These are phyloP conservation scores for Pezicula radicicola DNA, from an alignment of 2,329 filamentous ascomycete genomes.

Conservation along the genomic window DNA sequence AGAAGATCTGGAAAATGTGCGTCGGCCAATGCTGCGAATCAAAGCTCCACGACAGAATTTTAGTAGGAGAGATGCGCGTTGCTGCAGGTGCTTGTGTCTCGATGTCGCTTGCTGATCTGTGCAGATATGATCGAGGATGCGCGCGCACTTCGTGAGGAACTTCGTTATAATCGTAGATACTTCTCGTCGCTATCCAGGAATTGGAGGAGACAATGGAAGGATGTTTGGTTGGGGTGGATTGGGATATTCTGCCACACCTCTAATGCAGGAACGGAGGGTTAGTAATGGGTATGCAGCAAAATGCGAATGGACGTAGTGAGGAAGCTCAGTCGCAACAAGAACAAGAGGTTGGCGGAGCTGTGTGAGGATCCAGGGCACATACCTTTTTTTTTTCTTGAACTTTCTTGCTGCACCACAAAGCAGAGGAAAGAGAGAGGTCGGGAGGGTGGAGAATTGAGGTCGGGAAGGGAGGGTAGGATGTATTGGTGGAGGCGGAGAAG, in stretches of 20 bases:
- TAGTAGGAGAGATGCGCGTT: slow-evolving; percentile 26
- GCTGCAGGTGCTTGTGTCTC: slow-evolving; percentile 33
- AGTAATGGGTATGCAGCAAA: slow-evolving; percentile 1
- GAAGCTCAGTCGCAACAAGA: not conserved
- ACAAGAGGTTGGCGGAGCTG: not conserved
- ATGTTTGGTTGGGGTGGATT: slow-evolving; percentile 12
- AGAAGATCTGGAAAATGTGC: slow-evolving; percentile 26
- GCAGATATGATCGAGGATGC: slow-evolving; percentile 25
- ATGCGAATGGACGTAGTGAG: not conserved
- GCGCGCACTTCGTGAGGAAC: slow-evolving; percentile 16
- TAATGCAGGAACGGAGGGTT: slow-evolving; percentile 31
- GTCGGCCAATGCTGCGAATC: slow-evolving; percentile 28
- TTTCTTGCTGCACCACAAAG: not conserved
- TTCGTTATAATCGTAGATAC: slow-evolving; percentile 23
- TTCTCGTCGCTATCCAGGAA: slow-evolving; percentile 8
- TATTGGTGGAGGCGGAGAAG: slow-evolving; percentile 14
- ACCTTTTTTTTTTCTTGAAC: slow-evolving; percentile 1
- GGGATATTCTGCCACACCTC: slow-evolving; percentile 23
- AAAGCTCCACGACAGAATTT: slow-evolving; percentile 28
- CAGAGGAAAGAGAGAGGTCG: slow-evolving; percentile 8
- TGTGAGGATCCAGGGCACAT: not conserved
- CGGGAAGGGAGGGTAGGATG: slow-evolving; percentile 9
- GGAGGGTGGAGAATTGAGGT: slow-evolving; percentile 5
- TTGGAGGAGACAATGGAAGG: slow-evolving; percentile 6
- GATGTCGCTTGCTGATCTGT: slow-evolving; percentile 27